phyloP scores from a whole-genome alignment of 306 rosid species.

The Ormosia semicastrata region DNA sequence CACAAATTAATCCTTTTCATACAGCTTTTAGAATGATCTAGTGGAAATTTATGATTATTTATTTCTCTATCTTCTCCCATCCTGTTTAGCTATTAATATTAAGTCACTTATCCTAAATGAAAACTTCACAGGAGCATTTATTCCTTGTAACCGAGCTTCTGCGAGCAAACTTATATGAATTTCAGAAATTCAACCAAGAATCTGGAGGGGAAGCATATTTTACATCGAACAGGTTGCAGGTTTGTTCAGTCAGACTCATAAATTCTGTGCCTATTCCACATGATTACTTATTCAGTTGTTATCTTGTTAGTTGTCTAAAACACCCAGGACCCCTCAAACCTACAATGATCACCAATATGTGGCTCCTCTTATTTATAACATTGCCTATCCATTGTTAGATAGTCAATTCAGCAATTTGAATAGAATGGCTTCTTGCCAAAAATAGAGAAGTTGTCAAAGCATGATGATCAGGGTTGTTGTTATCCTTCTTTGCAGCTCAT shows the following conservation, averaged over 20 bases:
- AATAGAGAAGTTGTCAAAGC: constrained; percentile 17
- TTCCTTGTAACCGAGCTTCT: constrained; percentile 94
- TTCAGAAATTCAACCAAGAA: constrained; percentile 93
- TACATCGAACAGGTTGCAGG: constrained; percentile 86
- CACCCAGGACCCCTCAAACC: not conserved
- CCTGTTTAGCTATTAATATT: not conserved
- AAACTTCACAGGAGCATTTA: constrained; percentile 79
- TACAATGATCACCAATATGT: not conserved
- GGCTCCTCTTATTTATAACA: not conserved
- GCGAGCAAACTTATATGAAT: constrained; percentile 88
- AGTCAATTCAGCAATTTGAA: constrained; percentile 14
- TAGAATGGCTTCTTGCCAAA: constrained; percentile 7
- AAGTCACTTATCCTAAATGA: constrained; percentile 8
- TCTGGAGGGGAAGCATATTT: constrained; percentile 87
- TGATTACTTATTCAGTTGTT: not conserved
- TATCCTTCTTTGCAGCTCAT: constrained; percentile 53
- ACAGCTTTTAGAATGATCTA: constrained; percentile 15
- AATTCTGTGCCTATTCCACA: constrained; percentile 7
- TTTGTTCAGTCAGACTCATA: constrained; percentile 38
- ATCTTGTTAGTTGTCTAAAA: not conserved
- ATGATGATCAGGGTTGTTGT: constrained; percentile 14
- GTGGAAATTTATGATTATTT: constrained; percentile 8
- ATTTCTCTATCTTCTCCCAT: not conserved
- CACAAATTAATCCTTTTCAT: constrained; percentile 5
- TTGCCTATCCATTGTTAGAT: not conserved